These are phyloP conservation scores for Calonectria leucothoes DNA, from an alignment of 2,329 filamentous ascomycete genomes.

Conservation along the genomic window DNA sequence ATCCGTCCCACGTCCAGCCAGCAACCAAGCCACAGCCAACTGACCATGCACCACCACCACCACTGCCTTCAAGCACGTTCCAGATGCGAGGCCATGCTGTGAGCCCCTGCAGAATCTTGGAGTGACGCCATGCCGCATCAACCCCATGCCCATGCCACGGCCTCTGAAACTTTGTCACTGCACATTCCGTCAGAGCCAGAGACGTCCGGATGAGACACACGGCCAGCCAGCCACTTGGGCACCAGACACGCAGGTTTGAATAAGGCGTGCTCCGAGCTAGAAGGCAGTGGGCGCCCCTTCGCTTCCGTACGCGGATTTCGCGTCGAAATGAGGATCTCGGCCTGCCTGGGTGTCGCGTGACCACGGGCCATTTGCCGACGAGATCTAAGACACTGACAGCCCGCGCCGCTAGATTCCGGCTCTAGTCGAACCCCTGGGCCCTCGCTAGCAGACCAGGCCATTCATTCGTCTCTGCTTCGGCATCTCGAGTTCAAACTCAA, in stretches of 20 bases:
- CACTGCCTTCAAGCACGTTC: neutral
- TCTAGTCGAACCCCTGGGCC: neutral
- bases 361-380: neutral
- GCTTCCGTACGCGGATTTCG: neutral
- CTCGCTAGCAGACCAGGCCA: neutral
- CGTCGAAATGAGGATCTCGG: neutral
- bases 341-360: neutral
- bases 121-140: neutral
- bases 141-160: too few relatives aligned
- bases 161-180: neutral
- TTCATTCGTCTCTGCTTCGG: neutral
- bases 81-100: neutral
- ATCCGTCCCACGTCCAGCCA: neutral
- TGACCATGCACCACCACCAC: neutral
- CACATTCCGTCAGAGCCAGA: neutral
- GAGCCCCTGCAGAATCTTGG: neutral
- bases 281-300: neutral
- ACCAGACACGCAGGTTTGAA: neutral
- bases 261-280: neutral
- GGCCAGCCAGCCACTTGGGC: neutral
- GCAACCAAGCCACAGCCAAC: neutral
- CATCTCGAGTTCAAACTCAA: neutral
- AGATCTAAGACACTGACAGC: constrained; percentile 4
- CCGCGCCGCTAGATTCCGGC: neutral
- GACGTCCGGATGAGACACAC: neutral